Conservation (phyloP, 192 early-diverging fungal species). For the Podila epigama region DNA sequence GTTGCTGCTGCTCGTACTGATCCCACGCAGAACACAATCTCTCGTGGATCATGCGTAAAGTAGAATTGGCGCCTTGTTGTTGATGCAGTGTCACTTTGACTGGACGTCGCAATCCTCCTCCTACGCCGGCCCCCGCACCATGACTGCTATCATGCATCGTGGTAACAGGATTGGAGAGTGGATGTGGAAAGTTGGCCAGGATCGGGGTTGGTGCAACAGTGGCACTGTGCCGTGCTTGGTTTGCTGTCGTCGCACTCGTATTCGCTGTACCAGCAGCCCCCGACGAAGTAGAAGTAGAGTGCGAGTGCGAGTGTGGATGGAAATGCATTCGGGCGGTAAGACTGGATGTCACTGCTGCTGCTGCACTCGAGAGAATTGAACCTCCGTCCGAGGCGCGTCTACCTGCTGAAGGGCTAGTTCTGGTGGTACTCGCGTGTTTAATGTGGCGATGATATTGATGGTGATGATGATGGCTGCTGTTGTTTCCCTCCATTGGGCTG, state of each 20-base stretch:
- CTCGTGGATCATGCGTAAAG: conserved; percentile 31
- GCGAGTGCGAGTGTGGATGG: not conserved
- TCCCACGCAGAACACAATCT: conserved; percentile 27
- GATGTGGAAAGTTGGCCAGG: no score
- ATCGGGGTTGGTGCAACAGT: no score
- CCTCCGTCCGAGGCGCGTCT: conserved; percentile 41
- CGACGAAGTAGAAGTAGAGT: no score
- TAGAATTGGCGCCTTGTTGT: conserved; percentile 47
- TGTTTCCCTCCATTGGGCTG: not conserved
- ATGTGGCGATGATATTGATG: not conserved
- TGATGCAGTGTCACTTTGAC: conserved; percentile 43
- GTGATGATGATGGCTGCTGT: not conserved
- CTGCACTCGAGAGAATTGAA: conserved; percentile 38
- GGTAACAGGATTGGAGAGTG: no score
- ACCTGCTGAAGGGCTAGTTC: not conserved
- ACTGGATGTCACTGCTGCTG: conserved; percentile 21
- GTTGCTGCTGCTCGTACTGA: not conserved
- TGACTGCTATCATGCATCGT: no score
- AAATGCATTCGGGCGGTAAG: conserved; percentile 13
- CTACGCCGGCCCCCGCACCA: not conserved
- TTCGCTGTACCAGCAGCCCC: no score
- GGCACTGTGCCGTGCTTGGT: no score
- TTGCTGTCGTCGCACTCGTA: no score
- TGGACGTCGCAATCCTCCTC: not conserved
- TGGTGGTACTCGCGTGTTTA: not conserved